Conservation (phyloP, 2,329 filamentous ascomycete species). For the Waltergamsia citrina region DNA sequence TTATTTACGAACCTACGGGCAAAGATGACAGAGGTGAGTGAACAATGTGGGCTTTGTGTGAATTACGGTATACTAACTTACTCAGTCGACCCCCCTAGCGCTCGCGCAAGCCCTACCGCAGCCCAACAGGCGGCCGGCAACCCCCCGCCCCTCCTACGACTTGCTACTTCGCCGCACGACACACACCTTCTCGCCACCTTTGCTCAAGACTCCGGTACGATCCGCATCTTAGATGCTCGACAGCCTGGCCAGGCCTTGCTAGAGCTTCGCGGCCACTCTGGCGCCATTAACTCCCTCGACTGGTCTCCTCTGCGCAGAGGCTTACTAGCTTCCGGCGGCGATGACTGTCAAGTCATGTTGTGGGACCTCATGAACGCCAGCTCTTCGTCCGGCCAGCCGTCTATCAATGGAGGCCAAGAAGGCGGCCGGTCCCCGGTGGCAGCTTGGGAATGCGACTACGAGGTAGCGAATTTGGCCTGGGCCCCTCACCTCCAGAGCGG, state of each 20-base stretch:
- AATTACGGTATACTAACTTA: neutral
- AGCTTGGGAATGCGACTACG: conserved; percentile 79
- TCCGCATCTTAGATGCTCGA: conserved; percentile 90
- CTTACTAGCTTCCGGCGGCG: conserved; percentile 80
- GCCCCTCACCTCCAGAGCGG: conserved; percentile 60
- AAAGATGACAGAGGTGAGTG: conserved; percentile 64
- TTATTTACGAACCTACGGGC: conserved; percentile 94
- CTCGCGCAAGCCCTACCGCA: conserved; percentile 63
- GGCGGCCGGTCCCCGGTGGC: conserved; percentile 60
- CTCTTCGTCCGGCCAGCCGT: conserved; percentile 13
- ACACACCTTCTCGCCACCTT: conserved; percentile 95
- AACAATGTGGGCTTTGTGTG: neutral
- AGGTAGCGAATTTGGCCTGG: conserved; percentile 80
- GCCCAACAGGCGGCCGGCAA: conserved; percentile 61
- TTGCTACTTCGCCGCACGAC: conserved; percentile 90
- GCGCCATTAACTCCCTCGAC: conserved; percentile 84
- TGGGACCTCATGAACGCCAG: conserved; percentile 78
- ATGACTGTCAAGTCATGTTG: conserved; percentile 83
- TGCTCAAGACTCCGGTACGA: conserved; percentile 82
- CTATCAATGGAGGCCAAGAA: conserved; percentile 41
- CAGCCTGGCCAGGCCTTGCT: conserved; percentile 93
- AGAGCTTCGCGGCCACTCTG: conserved; percentile 81
- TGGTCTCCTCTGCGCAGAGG: conserved; percentile 87
- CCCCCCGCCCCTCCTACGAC: conserved; percentile 66
- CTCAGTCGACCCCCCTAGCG: conserved; percentile 40